Base-by-base conservation (phyloP, 2,329 filamentous ascomycete genomes). In the Nigrograna mackinnonii region DNA sequence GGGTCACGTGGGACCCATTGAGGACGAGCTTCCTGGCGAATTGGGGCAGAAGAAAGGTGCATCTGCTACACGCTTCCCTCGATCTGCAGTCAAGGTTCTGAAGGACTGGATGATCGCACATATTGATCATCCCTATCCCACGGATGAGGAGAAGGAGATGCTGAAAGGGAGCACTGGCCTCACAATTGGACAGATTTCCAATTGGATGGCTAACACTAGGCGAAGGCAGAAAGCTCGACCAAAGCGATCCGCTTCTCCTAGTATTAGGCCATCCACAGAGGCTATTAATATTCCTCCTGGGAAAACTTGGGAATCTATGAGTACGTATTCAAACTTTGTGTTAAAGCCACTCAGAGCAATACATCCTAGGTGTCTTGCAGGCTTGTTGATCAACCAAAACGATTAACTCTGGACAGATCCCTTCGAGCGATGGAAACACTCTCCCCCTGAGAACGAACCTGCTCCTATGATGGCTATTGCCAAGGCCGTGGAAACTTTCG, bases 201-300 rank as follows among this genome's bases (percentile, higher is more conserved):
- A 95, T 64, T 96, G 91, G 91, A 82, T 96, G 35, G 91, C 91
- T 45, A 96, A 96, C 67, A 90, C 90, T 43, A 84, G 91, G 32
- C 83, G 91, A 43, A 80, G 91, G 49, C 85, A 88, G 56, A 96
- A 95, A 72, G 83, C 87, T 41, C 82, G 84, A 35, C 76, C 81
- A 2, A 83, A 82, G 35, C 79, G 85, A 50, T 83, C 82, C 21
- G 82, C 79, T 14, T 91, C 89, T 4, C 87, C 89, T 1, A 82
- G 85, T 53, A 72, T 85, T 34, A 79, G 82, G 19, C 79, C 77
- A 49, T 79, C 80, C 42, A 79, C 79, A 16, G 75, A 76, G 42
- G 82, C 85, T 4, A 85, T 95, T 48, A 84, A 91, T 49, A 91
- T 95, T 41, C 87, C 89, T 9, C 73, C 78, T 43, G 77, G 78